Conservation (phyloP, 2,329 filamentous ascomycete genomes). For the Daldinia sp. region DNA sequence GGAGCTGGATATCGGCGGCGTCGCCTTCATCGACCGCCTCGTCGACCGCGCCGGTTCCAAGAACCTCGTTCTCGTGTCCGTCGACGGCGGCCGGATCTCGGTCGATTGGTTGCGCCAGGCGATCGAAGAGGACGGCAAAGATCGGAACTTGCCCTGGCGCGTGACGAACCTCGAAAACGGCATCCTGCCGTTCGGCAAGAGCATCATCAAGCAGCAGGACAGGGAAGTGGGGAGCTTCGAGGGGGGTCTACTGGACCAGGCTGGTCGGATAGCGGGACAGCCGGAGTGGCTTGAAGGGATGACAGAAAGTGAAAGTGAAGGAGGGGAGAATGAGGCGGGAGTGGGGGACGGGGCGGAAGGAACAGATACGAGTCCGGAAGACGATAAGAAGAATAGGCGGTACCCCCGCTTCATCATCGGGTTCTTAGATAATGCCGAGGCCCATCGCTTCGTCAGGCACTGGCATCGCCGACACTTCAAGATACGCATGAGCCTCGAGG, state of each 20-base stretch:
- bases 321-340: background rate
- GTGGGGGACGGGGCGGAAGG: background rate
- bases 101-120: conserved; percentile 53
- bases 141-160: conserved; percentile 57
- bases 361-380: background rate
- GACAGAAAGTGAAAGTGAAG: background rate
- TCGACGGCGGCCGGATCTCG: conserved; percentile 54
- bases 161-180: conserved; percentile 47
- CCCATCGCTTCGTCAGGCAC: conserved; percentile 61
- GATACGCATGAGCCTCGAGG: conserved; percentile 40
- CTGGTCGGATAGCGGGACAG: background rate
- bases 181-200: conserved; percentile 51
- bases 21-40: conserved; percentile 46
- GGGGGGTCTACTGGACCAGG: conserved; percentile 24
- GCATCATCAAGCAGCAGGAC: conserved; percentile 39
- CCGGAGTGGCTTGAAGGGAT: background rate
- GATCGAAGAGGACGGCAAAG: conserved; percentile 58
- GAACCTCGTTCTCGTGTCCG: conserved; percentile 54
- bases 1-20: conserved; percentile 41
- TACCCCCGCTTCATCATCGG: conserved; percentile 65
- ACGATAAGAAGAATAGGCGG: conserved; percentile 53
- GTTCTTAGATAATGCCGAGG: conserved; percentile 67
- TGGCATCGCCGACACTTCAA: conserved; percentile 58
- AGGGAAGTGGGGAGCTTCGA: conserved; percentile 13
- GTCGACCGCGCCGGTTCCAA: conserved; percentile 39